A percentile compares a stretch with the other conserved stretches of the same genome.
Evolutionary conservation across 2,329 filamentous ascomycete species (phyloP).

Genomic region (Cladorrhinum sp.): DNA sequence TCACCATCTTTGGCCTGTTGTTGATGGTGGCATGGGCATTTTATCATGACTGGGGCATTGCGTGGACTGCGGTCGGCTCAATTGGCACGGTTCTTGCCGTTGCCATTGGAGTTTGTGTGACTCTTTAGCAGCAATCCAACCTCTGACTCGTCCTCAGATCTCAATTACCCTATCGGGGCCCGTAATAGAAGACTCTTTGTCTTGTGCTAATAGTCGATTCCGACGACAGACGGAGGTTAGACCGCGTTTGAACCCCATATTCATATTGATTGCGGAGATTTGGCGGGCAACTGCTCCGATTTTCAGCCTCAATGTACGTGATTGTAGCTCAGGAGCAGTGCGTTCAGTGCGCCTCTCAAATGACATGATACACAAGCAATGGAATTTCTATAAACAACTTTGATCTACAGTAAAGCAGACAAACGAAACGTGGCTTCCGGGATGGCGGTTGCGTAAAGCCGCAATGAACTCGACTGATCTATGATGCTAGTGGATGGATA

Average conservation of each 20-base stretch:
- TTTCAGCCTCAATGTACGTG: conserved; percentile 1
- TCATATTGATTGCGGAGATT: conserved; percentile 2
- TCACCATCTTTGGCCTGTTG: too few relatives aligned
- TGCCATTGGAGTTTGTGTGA: too few relatives aligned
- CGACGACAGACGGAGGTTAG: too few relatives aligned
- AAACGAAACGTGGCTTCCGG: conserved; percentile 12
- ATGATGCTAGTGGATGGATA: conserved; percentile 15
- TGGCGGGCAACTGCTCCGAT: conserved; percentile 5
- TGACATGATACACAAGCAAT: not conserved
- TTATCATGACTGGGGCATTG: too few relatives aligned
- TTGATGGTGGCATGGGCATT: too few relatives aligned
- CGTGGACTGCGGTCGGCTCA: too few relatives aligned
- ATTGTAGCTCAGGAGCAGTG: not conserved
- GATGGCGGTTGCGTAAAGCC: conserved; percentile 17
- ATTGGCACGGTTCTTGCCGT: too few relatives aligned
- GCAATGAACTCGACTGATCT: conserved; percentile 5
- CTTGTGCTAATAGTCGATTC: too few relatives aligned
- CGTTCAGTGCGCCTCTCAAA: not conserved
- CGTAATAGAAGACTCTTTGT: too few relatives aligned
- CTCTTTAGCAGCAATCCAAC: too few relatives aligned
- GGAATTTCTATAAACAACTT: not conserved
- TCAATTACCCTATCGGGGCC: too few relatives aligned
- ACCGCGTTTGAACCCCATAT: not conserved
- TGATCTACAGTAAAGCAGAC: not conserved
- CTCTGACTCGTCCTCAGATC: too few relatives aligned